These are phyloP conservation scores for Elsinoe arachidis DNA, from an alignment of 2,329 filamentous ascomycete species.

Conservation along the genomic window DNA sequence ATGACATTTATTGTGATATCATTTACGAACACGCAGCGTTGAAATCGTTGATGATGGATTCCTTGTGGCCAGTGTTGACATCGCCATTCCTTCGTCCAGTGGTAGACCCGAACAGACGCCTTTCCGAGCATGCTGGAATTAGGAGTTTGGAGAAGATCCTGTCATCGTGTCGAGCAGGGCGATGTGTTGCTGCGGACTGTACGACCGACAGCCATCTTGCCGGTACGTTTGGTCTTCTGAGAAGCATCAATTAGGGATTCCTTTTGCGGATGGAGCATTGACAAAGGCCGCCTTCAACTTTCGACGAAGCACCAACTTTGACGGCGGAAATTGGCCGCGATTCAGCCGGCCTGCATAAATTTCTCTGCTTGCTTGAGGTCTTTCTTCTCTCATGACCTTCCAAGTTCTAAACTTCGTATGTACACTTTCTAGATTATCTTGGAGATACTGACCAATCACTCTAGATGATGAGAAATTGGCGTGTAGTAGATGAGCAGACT, in stretches of 20 bases:
- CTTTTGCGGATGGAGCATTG: neutral
- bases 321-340: neutral
- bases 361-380: slow-evolving; percentile 17
- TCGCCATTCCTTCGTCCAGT: neutral
- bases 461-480: slow-evolving; percentile 99
- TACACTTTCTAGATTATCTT: slow-evolving; percentile 22
- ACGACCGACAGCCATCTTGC: neutral
- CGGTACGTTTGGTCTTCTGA: neutral
- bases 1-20: neutral
- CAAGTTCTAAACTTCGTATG: slow-evolving; percentile 96
- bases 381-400: slow-evolving; percentile 70
- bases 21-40: slow-evolving; percentile 16
- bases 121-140: neutral
- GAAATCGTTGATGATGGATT: slow-evolving; percentile 20
- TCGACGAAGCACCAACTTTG: neutral
- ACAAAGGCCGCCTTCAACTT: neutral
- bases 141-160: neutral
- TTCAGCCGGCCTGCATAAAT: slow-evolving; percentile 10
- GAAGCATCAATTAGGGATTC: neutral
- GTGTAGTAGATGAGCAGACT: slow-evolving; percentile 86
- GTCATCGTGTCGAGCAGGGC: neutral
- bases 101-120: neutral
- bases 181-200: neutral
- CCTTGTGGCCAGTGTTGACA: neutral
- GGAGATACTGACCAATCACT: slow-evolving; percentile 26